A percentile compares a stretch with the other conserved stretches of the same genome.
Evolutionary conservation across 1,284 basidiomycete species (phyloP).

Genomic region (Ustilago loliicola): DNA sequence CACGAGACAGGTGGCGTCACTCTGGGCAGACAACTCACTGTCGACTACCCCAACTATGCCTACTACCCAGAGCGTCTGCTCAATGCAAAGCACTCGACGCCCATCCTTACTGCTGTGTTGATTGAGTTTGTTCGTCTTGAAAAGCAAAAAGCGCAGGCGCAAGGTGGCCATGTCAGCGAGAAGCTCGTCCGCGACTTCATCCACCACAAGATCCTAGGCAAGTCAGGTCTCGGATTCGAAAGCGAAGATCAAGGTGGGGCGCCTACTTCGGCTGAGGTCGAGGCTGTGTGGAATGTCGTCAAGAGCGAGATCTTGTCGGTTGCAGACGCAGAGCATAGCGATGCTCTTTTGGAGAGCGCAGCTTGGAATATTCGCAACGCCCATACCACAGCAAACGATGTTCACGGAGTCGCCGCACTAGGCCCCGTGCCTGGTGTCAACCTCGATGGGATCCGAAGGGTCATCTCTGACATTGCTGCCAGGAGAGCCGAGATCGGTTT

Average conservation of each 20-base stretch:
- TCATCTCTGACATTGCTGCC: conserved; percentile 52
- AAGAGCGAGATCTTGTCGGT: conserved; percentile 31
- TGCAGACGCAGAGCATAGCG: neutral
- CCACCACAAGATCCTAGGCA: conserved; percentile 43
- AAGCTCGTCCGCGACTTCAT: conserved; percentile 46
- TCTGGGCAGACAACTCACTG: conserved; percentile 69
- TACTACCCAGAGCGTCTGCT: conserved; percentile 70
- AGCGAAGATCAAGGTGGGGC: conserved; percentile 30
- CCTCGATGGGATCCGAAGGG: conserved; percentile 40
- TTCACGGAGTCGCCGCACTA: neutral
- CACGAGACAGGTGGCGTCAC: conserved; percentile 72
- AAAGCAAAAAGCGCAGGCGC: conserved; percentile 2
- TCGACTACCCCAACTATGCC: conserved; percentile 66
- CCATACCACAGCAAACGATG: conserved; percentile 7
- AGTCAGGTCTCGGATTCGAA: conserved; percentile 34
- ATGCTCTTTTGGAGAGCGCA: conserved; percentile 1
- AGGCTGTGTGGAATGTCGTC: conserved; percentile 51
- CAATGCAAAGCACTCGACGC: conserved; percentile 69
- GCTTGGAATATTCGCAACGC: neutral
- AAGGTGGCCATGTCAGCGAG: conserved; percentile 12
- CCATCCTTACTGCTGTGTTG: conserved; percentile 59
- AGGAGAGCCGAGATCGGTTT: conserved; percentile 71
- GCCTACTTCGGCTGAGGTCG: conserved; percentile 60
- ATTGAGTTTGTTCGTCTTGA: conserved; percentile 48
- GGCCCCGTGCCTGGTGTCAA: conserved; percentile 46